These are phyloP conservation scores for Alternaria infectoria DNA, from an alignment of 2,329 filamentous ascomycete genomes.

Conservation along the genomic window DNA sequence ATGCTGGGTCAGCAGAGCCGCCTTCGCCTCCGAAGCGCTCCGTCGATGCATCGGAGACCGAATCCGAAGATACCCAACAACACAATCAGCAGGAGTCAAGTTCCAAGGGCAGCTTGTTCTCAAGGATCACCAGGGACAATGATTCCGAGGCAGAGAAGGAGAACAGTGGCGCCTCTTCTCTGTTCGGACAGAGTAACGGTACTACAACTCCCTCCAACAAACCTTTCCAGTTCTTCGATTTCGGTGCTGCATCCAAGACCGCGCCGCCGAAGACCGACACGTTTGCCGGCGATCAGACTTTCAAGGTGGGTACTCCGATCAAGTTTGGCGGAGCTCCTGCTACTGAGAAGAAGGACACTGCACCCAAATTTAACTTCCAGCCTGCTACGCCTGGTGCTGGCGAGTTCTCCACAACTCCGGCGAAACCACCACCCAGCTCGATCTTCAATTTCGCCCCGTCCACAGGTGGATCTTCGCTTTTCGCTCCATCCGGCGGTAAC, in stretches of 20 bases:
- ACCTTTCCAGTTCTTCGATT: constrained; percentile 38
- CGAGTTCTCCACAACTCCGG: constrained; percentile 36
- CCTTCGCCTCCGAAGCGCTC: constrained; percentile 33
- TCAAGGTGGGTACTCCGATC: constrained; percentile 44
- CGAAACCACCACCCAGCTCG: constrained; percentile 29
- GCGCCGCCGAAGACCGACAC: constrained; percentile 35
- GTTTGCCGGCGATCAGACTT: constrained; percentile 46
- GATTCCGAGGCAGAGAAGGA: constrained; percentile 34
- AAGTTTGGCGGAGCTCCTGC: constrained; percentile 38
- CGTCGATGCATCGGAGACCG: constrained; percentile 29
- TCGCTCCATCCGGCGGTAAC: constrained; percentile 29
- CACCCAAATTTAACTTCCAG: constrained; percentile 35
- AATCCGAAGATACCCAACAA: constrained; percentile 32
- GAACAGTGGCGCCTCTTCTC: constrained; percentile 16
- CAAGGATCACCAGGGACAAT: constrained; percentile 36
- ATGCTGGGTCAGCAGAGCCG: constrained; percentile 19
- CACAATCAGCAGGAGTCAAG: constrained; percentile 24
- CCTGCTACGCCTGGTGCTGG: constrained; percentile 33
- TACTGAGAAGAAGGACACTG: constrained; percentile 28
- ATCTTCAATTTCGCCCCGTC: constrained; percentile 35
- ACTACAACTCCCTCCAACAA: constrained; percentile 35
- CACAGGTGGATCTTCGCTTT: constrained; percentile 13
- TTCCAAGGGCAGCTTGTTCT: constrained; percentile 29
- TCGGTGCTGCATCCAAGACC: constrained; percentile 34
- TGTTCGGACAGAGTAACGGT: constrained; percentile 32